A percentile compares a stretch with the other conserved stretches of the same genome.
Evolutionary conservation across 225 moss, liverwort and hornwort species (phyloP).

Genomic region (Ulota crispa): DNA sequence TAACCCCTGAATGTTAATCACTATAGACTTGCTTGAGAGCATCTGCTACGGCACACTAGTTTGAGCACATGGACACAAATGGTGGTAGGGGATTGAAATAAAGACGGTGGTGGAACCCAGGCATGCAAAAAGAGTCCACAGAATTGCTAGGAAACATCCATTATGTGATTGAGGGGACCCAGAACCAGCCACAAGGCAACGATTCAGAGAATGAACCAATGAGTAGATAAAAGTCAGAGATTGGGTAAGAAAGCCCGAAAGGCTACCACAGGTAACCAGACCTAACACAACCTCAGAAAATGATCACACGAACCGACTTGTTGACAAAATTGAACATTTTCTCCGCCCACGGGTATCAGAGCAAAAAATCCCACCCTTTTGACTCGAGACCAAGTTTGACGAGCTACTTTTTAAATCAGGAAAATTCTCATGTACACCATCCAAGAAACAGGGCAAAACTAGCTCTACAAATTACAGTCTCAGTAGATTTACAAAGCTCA

Average conservation of each 20-base stretch:
- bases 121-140: neutral
- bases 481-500: conserved; percentile 36
- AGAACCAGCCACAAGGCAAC: conserved; percentile 9
- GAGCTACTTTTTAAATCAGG: conserved; percentile 29
- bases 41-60: neutral
- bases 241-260: neutral
- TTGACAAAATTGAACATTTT: conserved; percentile 25
- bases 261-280: conserved; percentile 1
- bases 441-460: conserved; percentile 23
- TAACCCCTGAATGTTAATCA: no score
- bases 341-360: neutral
- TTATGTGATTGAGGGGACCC: conserved; percentile 3
- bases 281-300: conserved; percentile 19
- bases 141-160: conserved; percentile 12
- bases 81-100: neutral
- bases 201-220: conserved; percentile 10
- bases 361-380: conserved; percentile 7
- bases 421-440: conserved; percentile 39
- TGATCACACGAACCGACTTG: conserved; percentile 3
- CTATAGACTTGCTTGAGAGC: no score
- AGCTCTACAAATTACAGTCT: conserved; percentile 41
- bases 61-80: neutral
- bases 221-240: neutral
- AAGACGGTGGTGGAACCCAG: neutral
- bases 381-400: conserved; percentile 13